phyloP scores from a whole-genome alignment of 352 stramenopile genomes.

The Saprolegnia diclina region DNA sequence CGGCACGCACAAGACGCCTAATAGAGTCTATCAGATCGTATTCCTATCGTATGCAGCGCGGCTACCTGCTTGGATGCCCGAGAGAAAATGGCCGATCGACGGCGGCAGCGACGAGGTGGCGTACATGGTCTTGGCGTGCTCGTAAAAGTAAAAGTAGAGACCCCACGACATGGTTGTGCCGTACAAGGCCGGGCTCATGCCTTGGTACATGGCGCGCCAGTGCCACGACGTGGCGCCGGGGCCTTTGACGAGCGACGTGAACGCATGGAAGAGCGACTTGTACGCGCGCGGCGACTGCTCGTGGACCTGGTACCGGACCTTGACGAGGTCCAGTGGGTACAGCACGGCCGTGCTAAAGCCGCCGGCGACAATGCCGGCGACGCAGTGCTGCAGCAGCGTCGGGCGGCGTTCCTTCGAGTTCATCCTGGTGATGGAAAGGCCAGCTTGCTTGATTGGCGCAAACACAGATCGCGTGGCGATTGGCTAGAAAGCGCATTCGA shows the following conservation, averaged over 20 bases:
- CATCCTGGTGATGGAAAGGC: background rate
- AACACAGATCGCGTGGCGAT: background rate
- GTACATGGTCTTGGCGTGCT: conserved; percentile 89
- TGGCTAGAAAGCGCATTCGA: background rate
- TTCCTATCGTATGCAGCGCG: background rate
- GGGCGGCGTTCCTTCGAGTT: conserved; percentile 12
- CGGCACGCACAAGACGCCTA: conserved; percentile 87
- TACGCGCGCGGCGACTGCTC: conserved; percentile 72
- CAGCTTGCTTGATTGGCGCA: conserved; percentile 2
- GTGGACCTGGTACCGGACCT: conserved; percentile 96
- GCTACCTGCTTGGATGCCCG: conserved; percentile 59
- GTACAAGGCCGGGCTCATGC: conserved; percentile 93
- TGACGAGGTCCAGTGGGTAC: conserved; percentile 97
- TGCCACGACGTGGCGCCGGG: conserved; percentile 61
- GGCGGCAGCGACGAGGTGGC: conserved; percentile 43
- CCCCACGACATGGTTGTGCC: conserved; percentile 95
- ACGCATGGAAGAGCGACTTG: conserved; percentile 60
- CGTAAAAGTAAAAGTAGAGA: conserved; percentile 98
- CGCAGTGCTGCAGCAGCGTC: conserved; percentile 31
- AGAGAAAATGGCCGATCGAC: conserved; percentile 80
- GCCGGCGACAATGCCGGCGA: conserved; percentile 62
- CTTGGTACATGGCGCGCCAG: conserved; percentile 86
- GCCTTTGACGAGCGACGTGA: conserved; percentile 52
- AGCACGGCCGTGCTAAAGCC: conserved; percentile 80
- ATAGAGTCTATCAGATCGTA: background rate